Conservation (phyloP, 2,329 filamentous ascomycete species). For the Aureobasidium zeae region DNA sequence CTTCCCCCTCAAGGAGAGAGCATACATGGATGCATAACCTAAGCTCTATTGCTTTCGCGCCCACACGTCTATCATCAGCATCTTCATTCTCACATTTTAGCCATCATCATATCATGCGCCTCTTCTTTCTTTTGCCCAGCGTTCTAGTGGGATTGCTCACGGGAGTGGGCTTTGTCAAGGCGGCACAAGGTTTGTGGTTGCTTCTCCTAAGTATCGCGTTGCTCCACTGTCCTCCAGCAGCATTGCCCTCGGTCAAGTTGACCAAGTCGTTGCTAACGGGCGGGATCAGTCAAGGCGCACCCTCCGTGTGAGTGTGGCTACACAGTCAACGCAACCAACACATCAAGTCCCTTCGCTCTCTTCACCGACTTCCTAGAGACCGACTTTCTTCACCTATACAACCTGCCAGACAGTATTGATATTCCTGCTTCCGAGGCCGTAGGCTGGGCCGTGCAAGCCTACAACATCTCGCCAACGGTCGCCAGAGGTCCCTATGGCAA, state of each 20-base stretch:
- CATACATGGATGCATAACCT: not conserved
- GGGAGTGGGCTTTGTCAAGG: not conserved
- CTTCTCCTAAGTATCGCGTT: not conserved
- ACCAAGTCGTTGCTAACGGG: not conserved
- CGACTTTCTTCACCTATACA: constrained; percentile 53
- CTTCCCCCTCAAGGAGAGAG: constrained; percentile 3
- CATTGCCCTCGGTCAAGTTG: not conserved
- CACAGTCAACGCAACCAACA: constrained; percentile 40
- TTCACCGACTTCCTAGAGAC: constrained; percentile 65
- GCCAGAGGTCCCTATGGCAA: constrained; percentile 59
- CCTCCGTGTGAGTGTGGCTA: constrained; percentile 62
- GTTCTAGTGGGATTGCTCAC: not conserved
- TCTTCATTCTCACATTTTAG: not conserved
- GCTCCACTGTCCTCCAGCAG: not conserved
- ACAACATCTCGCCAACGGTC: constrained; percentile 51
- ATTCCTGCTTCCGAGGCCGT: constrained; percentile 24
- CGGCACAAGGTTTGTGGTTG: not conserved
- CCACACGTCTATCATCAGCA: not conserved
- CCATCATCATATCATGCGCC: not conserved
- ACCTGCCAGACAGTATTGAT: constrained; percentile 31
- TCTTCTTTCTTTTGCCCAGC: constrained; percentile 3
- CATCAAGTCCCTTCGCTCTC: constrained; percentile 34
- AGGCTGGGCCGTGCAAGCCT: constrained; percentile 59
- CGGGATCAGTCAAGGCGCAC: not conserved
- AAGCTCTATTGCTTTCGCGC: not conserved